These are phyloP conservation scores for Camellia granthamiana DNA, from an alignment of 148 eudicot genomes.

Conservation along the genomic window DNA sequence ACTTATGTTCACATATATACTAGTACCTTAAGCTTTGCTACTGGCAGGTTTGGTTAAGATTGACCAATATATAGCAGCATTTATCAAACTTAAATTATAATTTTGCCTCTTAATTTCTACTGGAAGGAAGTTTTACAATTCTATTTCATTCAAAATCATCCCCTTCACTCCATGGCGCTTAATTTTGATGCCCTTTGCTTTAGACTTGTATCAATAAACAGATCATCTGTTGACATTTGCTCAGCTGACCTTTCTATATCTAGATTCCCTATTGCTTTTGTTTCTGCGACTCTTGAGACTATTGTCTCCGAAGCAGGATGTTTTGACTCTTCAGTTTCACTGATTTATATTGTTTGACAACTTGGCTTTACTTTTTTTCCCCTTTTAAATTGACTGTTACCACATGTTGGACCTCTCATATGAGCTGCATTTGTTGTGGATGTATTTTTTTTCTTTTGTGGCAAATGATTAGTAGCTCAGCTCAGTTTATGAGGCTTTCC, in stretches of 20 bases:
- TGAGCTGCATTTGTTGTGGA: no score
- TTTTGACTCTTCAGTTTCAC: background rate
- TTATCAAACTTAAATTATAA: background rate
- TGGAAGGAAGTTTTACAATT: background rate
- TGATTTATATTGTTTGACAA: background rate
- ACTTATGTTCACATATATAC: background rate
- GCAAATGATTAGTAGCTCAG: no score
- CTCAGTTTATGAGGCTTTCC: no score
- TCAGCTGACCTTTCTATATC: background rate
- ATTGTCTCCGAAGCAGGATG: background rate
- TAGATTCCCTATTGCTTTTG: background rate
- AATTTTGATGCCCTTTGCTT: background rate
- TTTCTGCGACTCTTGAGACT: background rate
- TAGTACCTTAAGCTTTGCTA: background rate
- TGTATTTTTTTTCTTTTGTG: no score
- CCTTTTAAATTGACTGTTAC: background rate
- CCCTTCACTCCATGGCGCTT: background rate
- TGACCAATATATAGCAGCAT: background rate
- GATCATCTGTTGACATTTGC: background rate
- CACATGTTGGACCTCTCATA: no score
- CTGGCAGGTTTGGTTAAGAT: background rate
- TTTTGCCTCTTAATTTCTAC: background rate
- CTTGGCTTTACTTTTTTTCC: background rate
- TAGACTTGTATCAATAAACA: background rate
- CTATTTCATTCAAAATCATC: background rate